Evolutionary conservation across 106 monocot genomes (phyloP).

Genomic region (Agapanthus africanus): DNA sequence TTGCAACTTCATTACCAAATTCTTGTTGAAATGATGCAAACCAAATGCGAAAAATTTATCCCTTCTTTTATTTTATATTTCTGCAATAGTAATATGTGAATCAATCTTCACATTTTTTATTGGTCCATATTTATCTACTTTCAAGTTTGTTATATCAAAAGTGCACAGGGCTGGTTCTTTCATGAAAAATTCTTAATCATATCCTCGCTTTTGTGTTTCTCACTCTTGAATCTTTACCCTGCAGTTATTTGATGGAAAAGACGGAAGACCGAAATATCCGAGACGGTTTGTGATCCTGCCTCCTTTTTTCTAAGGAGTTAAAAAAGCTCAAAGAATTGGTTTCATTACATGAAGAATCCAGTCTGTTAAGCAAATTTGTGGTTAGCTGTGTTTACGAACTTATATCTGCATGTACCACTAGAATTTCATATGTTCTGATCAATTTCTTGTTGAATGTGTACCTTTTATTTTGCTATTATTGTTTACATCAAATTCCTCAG

Average conservation of each 20-base stretch:
- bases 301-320: slow-evolving; percentile 34
- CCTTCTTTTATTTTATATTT: too few species aligned
- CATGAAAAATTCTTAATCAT: slow-evolving; percentile 7
- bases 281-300: slow-evolving; percentile 58
- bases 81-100: background rate
- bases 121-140: background rate
- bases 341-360: background rate
- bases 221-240: background rate
- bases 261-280: slow-evolving; percentile 57
- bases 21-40: too few species aligned
- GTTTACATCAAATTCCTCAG: background rate
- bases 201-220: slow-evolving; percentile 11
- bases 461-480: background rate
- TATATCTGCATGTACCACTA: background rate
- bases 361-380: background rate
- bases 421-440: background rate
- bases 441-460: background rate
- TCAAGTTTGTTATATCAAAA: slow-evolving; percentile 8
- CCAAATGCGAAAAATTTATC: too few species aligned
- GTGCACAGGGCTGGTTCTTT: background rate
- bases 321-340: too few species aligned
- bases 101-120: slow-evolving; percentile 1
- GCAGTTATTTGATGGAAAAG: slow-evolving; percentile 72
- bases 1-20: too few species aligned
- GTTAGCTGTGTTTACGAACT: background rate